Conservation (phyloP, 225 moss, liverwort and hornwort species). For the Anthoceros angustus region DNA sequence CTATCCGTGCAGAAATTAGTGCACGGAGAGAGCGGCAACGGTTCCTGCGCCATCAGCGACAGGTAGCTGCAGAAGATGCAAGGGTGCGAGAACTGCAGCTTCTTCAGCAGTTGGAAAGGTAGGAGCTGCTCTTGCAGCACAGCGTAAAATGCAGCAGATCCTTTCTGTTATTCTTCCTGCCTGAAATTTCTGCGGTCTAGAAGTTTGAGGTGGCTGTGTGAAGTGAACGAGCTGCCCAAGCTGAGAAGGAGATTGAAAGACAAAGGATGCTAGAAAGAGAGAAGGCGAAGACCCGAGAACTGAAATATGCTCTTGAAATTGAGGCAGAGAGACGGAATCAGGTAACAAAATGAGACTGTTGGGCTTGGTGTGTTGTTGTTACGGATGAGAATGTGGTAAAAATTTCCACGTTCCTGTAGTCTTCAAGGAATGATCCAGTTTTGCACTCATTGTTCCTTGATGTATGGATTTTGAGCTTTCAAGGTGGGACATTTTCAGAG, state of each 20-base stretch:
- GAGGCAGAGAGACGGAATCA: conserved; percentile 77
- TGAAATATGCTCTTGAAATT: conserved; percentile 54
- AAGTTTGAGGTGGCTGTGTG: conserved; percentile 7
- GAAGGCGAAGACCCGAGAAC: conserved; percentile 74
- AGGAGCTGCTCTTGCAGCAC: conserved; percentile 5
- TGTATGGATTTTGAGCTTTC: background rate
- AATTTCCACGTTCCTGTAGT: background rate
- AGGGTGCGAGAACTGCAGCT: conserved; percentile 60
- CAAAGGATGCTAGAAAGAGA: conserved; percentile 65
- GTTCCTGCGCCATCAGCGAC: conserved; percentile 50
- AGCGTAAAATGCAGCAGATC: background rate
- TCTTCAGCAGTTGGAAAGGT: conserved; percentile 67
- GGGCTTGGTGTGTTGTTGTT: no score
- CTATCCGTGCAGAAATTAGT: conserved; percentile 32
- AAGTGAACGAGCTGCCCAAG: conserved; percentile 70
- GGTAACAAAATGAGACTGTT: conserved; percentile 13
- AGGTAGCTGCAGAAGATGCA: conserved; percentile 49
- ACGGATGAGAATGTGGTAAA: background rate
- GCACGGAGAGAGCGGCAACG: conserved; percentile 64
- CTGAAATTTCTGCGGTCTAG: background rate
- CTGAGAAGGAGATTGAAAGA: conserved; percentile 70
- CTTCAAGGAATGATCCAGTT: background rate
- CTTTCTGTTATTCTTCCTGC: background rate
- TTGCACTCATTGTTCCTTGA: background rate
- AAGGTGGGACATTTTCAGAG: conserved; percentile 21